phyloP scores from a whole-genome alignment of 805 yeast species.

The Yamadazyma kitorensis region DNA sequence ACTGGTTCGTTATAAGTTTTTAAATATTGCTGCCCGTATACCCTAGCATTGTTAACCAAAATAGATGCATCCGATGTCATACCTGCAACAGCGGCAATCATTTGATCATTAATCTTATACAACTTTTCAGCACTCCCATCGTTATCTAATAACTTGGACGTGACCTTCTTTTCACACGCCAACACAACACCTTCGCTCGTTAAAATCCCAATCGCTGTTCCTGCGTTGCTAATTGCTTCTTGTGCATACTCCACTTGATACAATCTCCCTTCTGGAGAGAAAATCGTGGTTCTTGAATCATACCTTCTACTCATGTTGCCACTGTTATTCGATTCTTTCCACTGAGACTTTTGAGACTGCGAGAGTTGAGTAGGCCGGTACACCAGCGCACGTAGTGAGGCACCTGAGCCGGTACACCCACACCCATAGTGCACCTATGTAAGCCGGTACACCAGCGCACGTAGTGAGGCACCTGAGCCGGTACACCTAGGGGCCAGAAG shows the following conservation, averaged over 20 bases:
- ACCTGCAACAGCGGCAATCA: slow-evolving; percentile 95
- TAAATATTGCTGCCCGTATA: slow-evolving; percentile 77
- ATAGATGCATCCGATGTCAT: slow-evolving; percentile 96
- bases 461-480: too few species aligned
- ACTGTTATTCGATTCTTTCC: slow-evolving; percentile 7
- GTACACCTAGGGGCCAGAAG: too few species aligned
- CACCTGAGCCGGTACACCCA: too few species aligned
- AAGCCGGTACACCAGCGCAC: too few species aligned
- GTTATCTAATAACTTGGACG: slow-evolving; percentile 88
- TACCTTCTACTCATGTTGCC: slow-evolving; percentile 83
- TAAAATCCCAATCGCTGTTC: slow-evolving; percentile 76
- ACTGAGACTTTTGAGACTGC: not conserved
- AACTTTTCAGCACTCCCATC: slow-evolving; percentile 92
- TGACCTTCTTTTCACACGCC: slow-evolving; percentile 95
- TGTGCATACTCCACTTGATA: slow-evolving; percentile 97
- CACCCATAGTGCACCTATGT: too few species aligned
- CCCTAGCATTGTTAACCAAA: slow-evolving; percentile 82
- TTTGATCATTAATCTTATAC: slow-evolving; percentile 78
- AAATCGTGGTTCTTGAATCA: slow-evolving; percentile 98
- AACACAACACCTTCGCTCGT: slow-evolving; percentile 86
- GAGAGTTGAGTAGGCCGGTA: too few species aligned
- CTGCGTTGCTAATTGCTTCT: slow-evolving; percentile 84
- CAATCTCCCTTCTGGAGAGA: slow-evolving; percentile 97
- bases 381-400: too few species aligned
- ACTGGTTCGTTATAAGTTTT: slow-evolving; percentile 87